Conservation (phyloP, 2,329 filamentous ascomycete species). For the Metarhizium brunneum region DNA sequence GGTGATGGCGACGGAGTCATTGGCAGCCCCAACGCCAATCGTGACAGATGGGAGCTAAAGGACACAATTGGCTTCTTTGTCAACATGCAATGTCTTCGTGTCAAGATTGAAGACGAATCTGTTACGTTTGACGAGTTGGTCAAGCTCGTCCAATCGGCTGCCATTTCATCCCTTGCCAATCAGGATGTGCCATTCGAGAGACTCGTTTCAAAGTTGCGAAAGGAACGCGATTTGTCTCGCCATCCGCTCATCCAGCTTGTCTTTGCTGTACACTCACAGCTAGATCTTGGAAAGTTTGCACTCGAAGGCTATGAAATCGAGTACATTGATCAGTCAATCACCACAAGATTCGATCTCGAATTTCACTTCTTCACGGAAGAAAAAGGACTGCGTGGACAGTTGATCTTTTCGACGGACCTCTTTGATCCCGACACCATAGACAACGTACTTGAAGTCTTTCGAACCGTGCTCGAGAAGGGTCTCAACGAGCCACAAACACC, state of each 20-base stretch:
- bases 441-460: no score
- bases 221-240: slow-evolving; percentile 6
- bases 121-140: no score
- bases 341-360: slow-evolving; percentile 1
- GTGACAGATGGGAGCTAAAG: slow-evolving; percentile 12
- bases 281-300: background rate
- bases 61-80: slow-evolving; percentile 17
- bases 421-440: no score
- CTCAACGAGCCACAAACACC: no score
- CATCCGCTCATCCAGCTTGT: no score
- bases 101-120: no score
- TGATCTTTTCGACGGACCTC: no score
- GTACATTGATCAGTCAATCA: background rate
- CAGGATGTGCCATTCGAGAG: slow-evolving; percentile 14
- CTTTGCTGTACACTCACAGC: no score
- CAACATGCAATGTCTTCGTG: background rate
- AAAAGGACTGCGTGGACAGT: no score
- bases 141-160: no score
- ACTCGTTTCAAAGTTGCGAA: slow-evolving; percentile 7
- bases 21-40: slow-evolving; percentile 14
- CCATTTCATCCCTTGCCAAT: slow-evolving; percentile 10
- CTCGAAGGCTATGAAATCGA: background rate
- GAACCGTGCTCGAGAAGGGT: no score
- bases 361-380: background rate
- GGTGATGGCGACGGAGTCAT: slow-evolving; percentile 15